These are phyloP conservation scores for Camelina sativa DNA, from an alignment of 345 rosid genomes.

Conservation along the genomic window DNA sequence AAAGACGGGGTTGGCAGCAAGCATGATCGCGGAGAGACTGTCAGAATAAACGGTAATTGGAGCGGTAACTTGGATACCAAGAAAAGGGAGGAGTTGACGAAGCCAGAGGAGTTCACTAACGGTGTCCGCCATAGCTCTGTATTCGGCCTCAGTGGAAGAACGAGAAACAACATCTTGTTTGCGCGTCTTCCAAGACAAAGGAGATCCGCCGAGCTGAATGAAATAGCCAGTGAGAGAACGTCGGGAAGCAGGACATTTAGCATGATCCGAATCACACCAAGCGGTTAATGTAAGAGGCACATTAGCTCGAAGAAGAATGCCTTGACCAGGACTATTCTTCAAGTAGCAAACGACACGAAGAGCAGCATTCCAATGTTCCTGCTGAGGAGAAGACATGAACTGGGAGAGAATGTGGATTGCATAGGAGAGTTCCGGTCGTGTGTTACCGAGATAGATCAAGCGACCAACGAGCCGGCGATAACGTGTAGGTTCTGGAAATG, in stretches of 20 bases:
- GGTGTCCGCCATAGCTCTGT: background rate
- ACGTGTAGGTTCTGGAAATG: background rate
- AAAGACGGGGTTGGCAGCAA: background rate
- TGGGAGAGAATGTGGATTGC: background rate
- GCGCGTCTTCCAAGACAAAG: too few relatives aligned
- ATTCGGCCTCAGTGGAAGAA: background rate
- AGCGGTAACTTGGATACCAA: background rate
- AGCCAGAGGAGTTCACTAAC: background rate
- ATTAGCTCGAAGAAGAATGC: background rate
- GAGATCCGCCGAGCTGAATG: too few relatives aligned
- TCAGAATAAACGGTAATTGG: background rate
- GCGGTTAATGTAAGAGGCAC: accelerated
- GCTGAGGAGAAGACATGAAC: background rate
- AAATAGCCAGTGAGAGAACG: too few relatives aligned
- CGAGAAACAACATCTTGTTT: too few relatives aligned
- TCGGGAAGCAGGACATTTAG: accelerated
- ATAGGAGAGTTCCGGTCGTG: background rate
- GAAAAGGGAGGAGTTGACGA: accelerated
- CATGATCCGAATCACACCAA: background rate
- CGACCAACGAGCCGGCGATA: background rate
- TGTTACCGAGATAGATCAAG: background rate
- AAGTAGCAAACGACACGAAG: background rate
- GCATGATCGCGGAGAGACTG: background rate
- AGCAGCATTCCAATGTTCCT: background rate
- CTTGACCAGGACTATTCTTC: background rate